Evolutionary conservation across 2,329 filamentous ascomycete species (phyloP), one percentile per base, ranked within the genome.

Genomic region (Alternaria postmessia): DNA sequence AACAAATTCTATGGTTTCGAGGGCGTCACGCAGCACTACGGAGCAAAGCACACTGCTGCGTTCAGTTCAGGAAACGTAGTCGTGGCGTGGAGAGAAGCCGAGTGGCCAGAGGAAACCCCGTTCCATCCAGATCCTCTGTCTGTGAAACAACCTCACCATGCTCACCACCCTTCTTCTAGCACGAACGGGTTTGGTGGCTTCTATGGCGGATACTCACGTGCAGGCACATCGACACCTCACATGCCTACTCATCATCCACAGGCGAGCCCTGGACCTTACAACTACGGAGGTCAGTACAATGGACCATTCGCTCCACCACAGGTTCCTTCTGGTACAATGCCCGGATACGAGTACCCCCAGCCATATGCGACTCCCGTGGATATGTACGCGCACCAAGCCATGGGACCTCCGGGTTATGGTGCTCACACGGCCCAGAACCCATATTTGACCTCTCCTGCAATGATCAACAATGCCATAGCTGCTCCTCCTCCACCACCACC

Each of bases 1-100:
- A 79, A 81, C 47, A 93, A 91, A 74, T 86, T 85, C 57, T 94
- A 91, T 69, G 89, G 88, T 0, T 91, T 95, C 64, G 91, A 94
- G 77, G 89, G 89, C 8, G 87, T 94, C 28, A 86, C 94, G 46
- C 92, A 95, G 73, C 92, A 96, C 76, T 94, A 89, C 73, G 91
- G 91, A 58, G 91, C 91, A 41, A 95, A 94, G 75, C 92, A 95
- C 74, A 93, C 91, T 43, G 87, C 77, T 57, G 78, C 82, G 14
- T 87, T 94, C 58, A 93, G 90, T 74, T 77, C 85, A 57, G 91
- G 91, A 49, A 92, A 87, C 68, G 81, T 91, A 47, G 87, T 93
- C 43, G 90, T 94, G 16, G 84, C 90, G 70, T 96, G 92, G 92
- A 88, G 80, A 73, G 80, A 89, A 74, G 87, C 91, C 3, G 89